Evolutionary conservation across 148 eudicot species (phyloP).

Genomic region (Rhododendron kiyosumense): DNA sequence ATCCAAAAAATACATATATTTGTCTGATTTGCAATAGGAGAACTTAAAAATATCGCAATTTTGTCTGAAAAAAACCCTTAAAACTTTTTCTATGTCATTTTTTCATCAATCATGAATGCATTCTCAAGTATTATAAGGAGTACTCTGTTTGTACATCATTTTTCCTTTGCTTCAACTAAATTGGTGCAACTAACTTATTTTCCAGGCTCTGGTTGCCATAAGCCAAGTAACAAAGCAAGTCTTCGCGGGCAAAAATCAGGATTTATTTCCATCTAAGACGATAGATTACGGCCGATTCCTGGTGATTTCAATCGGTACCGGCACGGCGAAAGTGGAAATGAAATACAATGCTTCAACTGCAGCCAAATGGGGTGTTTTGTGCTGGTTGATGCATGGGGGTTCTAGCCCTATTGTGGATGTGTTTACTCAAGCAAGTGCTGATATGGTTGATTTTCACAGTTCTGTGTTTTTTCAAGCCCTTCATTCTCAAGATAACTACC

Average conservation of each 20-base stretch:
- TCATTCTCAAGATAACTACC: conserved; percentile 12
- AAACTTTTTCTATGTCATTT: too few relatives aligned
- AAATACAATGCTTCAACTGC: conserved; percentile 12
- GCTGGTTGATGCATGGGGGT: conserved; percentile 10
- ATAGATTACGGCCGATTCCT: conserved; percentile 10
- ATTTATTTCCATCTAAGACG: background rate
- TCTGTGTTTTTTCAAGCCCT: conserved; percentile 16
- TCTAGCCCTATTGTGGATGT: conserved; percentile 12
- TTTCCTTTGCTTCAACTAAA: background rate
- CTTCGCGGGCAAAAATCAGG: background rate
- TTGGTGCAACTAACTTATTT: too few relatives aligned
- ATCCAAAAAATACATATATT: too few relatives aligned
- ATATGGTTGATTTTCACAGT: conserved; percentile 18
- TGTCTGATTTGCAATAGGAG: background rate
- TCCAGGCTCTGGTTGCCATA: conserved; percentile 16
- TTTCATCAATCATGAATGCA: too few relatives aligned
- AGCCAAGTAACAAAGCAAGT: conserved; percentile 10
- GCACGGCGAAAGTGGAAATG: conserved; percentile 2
- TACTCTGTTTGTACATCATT: background rate
- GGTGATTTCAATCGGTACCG: conserved; percentile 19
- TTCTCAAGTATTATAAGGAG: too few relatives aligned
- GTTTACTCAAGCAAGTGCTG: conserved; percentile 12
- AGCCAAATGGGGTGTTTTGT: conserved; percentile 13
- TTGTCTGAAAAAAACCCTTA: too few relatives aligned
- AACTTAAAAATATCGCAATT: background rate